phyloP scores from a whole-genome alignment of 495 filamentous ascomycete species.

The Haplographium delicatum region DNA sequence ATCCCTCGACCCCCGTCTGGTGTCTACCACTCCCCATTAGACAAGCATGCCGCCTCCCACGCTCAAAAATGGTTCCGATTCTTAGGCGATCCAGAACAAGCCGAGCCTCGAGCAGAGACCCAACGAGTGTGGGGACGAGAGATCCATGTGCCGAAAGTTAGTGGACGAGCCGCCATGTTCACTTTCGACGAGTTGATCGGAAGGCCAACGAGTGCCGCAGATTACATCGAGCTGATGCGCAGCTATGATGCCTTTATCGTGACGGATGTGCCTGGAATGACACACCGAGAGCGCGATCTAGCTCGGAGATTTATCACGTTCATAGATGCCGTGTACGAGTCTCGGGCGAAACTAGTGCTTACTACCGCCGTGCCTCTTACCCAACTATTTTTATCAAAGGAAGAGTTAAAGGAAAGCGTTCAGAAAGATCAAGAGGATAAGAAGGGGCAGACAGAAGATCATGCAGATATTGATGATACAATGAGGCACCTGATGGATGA shows the following conservation, averaged over 20 bases:
- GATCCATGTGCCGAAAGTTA: slow-evolving; percentile 80
- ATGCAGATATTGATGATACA: slow-evolving; percentile 64
- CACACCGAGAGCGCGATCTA: slow-evolving; percentile 74
- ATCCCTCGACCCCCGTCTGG: slow-evolving; percentile 89
- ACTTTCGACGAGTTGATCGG: slow-evolving; percentile 88
- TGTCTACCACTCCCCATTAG: slow-evolving; percentile 82
- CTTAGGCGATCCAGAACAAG: slow-evolving; percentile 73
- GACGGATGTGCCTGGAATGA: slow-evolving; percentile 91
- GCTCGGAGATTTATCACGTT: slow-evolving; percentile 95
- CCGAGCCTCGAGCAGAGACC: slow-evolving; percentile 67
- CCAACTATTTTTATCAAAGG: slow-evolving; percentile 81
- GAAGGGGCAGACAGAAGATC: slow-evolving; percentile 36
- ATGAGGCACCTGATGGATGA: slow-evolving; percentile 95
- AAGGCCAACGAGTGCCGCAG: slow-evolving; percentile 79
- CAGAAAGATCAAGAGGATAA: slow-evolving; percentile 32
- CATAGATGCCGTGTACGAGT: slow-evolving; percentile 88
- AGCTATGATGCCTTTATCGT: slow-evolving; percentile 90
- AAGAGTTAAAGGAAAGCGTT: slow-evolving; percentile 60
- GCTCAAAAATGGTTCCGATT: slow-evolving; percentile 93
- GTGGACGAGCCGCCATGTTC: slow-evolving; percentile 83
- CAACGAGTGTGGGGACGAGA: slow-evolving; percentile 94
- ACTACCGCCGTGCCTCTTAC: slow-evolving; percentile 79
- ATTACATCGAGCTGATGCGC: slow-evolving; percentile 89
- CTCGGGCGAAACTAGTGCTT: slow-evolving; percentile 86
- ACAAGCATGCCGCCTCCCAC: slow-evolving; percentile 68